A percentile compares a stretch with the other conserved stretches of the same genome.
Conservation (phyloP, 495 filamentous ascomycete genomes). For the Opeltia flavorubescens region DNA sequence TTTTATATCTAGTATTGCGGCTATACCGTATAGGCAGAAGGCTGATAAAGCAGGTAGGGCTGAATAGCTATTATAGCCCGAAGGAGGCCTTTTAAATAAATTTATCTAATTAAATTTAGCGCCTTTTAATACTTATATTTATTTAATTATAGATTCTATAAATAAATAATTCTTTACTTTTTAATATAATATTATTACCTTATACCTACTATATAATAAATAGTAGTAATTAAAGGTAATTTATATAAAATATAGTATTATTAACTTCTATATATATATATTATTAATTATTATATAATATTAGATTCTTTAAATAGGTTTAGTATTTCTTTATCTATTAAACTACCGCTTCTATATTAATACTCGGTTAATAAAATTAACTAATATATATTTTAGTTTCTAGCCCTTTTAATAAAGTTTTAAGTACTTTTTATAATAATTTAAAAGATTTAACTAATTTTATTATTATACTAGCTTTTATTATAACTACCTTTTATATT, state of each 20-base stretch:
- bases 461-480: too few species aligned
- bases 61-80: too few species aligned
- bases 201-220: background rate
- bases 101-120: background rate
- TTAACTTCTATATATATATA: background rate
- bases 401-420: too few species aligned
- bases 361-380: too few species aligned
- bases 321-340: too few species aligned
- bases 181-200: background rate
- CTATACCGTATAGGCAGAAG: background rate
- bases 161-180: background rate
- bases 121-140: too few species aligned
- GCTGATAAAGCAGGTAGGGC: too few species aligned
- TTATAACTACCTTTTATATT: too few species aligned
- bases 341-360: conserved; percentile 2
- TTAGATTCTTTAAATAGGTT: conserved; percentile 1
- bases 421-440: too few species aligned
- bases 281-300: conserved; percentile 6
- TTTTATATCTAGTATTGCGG: background rate
- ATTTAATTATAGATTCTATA: background rate
- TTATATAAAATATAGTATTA: conserved; percentile 4
- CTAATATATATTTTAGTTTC: too few species aligned
- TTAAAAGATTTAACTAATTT: too few species aligned
- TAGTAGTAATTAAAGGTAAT: background rate
- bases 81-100: background rate